Conservation (phyloP, 805 yeast genomes). For the Kodamaea fukazawae region DNA sequence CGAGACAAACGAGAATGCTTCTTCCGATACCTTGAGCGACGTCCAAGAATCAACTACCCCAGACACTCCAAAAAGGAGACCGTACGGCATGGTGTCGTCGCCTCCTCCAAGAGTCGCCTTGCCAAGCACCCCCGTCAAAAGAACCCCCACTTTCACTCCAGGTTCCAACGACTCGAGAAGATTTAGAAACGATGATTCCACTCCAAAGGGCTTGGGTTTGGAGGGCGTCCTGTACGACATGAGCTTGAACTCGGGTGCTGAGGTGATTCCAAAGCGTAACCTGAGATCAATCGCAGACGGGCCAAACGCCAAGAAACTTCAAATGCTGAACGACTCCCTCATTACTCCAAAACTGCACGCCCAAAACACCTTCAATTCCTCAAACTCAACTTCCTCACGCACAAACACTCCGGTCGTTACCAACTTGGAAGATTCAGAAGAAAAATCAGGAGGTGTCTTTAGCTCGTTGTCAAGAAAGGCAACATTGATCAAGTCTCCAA, state of each 20-base stretch:
- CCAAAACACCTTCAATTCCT: neutral
- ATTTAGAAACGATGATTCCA: constrained; percentile 3
- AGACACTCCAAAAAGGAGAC: constrained; percentile 11
- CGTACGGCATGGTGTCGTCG: constrained; percentile 19
- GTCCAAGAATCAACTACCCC: neutral
- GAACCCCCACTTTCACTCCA: constrained; percentile 13
- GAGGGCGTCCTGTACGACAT: constrained; percentile 33
- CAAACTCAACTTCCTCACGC: constrained; percentile 1
- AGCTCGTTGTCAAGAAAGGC: constrained; percentile 22
- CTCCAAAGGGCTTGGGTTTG: constrained; percentile 36
- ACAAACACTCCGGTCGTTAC: constrained; percentile 29
- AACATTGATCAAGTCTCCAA: constrained; percentile 31
- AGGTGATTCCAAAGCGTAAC: constrained; percentile 1
- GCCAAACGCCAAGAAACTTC: constrained; percentile 2
- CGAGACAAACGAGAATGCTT: constrained; percentile 31
- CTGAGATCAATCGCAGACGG: neutral
- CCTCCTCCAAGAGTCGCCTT: constrained; percentile 40
- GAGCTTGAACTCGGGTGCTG: constrained; percentile 4
- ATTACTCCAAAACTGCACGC: constrained; percentile 1
- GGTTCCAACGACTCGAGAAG: constrained; percentile 9
- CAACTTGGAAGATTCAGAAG: constrained; percentile 28
- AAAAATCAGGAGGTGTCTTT: constrained; percentile 1
- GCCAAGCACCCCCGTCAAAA: constrained; percentile 27
- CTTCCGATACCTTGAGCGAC: constrained; percentile 12
- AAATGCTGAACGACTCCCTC: constrained; percentile 2